These are phyloP conservation scores for Penicillium sp. DNA, from an alignment of 2,329 filamentous ascomycete species.

Conservation along the genomic window DNA sequence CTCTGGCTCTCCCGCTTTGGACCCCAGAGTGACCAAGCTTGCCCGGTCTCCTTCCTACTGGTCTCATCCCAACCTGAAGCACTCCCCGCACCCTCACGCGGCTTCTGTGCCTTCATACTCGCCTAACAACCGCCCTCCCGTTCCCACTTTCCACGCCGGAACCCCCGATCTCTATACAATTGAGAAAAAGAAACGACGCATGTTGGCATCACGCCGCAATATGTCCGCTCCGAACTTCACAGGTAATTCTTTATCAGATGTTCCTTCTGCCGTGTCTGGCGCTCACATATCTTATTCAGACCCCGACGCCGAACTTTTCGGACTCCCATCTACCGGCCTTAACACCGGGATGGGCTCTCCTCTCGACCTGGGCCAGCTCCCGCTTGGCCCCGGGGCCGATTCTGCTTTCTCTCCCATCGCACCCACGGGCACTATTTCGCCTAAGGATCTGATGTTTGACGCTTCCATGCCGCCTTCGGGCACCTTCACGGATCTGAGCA, in stretches of 20 bases:
- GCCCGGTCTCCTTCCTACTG: conserved; percentile 45
- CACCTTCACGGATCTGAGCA: conserved; percentile 81
- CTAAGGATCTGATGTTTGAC: conserved; percentile 75
- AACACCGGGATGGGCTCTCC: conserved; percentile 18
- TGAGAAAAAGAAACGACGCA: conserved; percentile 35
- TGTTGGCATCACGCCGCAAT: conserved; percentile 36
- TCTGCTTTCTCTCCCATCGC: conserved; percentile 33
- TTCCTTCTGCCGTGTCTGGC: neutral
- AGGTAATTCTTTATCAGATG: conserved; percentile 41
- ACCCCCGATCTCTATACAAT: conserved; percentile 23
- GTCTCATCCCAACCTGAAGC: conserved; percentile 39
- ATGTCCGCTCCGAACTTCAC: conserved; percentile 46
- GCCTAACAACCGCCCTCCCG: conserved; percentile 42
- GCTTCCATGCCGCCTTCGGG: conserved; percentile 81
- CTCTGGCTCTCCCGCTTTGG: conserved; percentile 40
- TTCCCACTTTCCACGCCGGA: conserved; percentile 44
- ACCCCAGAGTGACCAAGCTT: conserved; percentile 46
- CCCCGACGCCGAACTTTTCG: conserved; percentile 33
- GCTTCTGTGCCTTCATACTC: conserved; percentile 46
- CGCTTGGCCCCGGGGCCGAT: conserved; percentile 24
- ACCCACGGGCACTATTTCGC: conserved; percentile 71
- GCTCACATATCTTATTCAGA: conserved; percentile 24
- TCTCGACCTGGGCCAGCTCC: conserved; percentile 19
- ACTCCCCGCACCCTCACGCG: conserved; percentile 38
- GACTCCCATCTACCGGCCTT: conserved; percentile 32